These are phyloP conservation scores for Antrodiella citrinella DNA, from an alignment of 768 basidiomycete genomes.

Conservation along the genomic window DNA sequence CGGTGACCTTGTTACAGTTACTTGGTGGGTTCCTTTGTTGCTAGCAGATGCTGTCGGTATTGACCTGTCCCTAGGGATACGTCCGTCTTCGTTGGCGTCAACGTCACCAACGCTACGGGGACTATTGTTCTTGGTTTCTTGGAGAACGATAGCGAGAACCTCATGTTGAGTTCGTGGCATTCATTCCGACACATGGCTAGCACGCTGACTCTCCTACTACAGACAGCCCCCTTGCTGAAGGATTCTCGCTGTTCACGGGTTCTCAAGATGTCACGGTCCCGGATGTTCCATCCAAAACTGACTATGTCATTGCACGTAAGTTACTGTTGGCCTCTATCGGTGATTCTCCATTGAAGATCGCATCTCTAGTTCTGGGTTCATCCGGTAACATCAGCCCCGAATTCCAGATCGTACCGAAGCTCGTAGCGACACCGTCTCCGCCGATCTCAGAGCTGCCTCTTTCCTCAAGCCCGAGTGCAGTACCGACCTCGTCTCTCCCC, in stretches of 20 bases:
- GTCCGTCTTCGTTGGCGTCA: slow-evolving; percentile 17
- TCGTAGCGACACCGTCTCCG: neutral
- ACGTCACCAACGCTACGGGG: slow-evolving; percentile 23
- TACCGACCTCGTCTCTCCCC: neutral
- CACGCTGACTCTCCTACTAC: slow-evolving; percentile 8
- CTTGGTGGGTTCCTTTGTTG: slow-evolving; percentile 27
- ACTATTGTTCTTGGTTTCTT: slow-evolving; percentile 20
- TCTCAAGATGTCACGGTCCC: slow-evolving; percentile 30
- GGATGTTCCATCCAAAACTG: slow-evolving; percentile 18
- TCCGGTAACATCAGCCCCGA: slow-evolving; percentile 34
- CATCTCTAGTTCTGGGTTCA: slow-evolving; percentile 44
- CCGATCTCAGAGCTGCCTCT: neutral
- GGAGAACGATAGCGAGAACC: slow-evolving; percentile 19
- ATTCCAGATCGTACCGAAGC: slow-evolving; percentile 26
- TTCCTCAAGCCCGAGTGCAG: neutral
- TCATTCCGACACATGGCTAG: no score
- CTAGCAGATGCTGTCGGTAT: slow-evolving; percentile 43
- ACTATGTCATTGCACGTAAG: slow-evolving; percentile 35
- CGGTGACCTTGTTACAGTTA: slow-evolving; percentile 33
- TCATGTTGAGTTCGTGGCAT: slow-evolving; percentile 10
- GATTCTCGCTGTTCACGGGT: slow-evolving; percentile 29
- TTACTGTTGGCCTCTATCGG: slow-evolving; percentile 3
- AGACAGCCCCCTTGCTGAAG: slow-evolving; percentile 25
- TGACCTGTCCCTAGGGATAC: slow-evolving; percentile 9
- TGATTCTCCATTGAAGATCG: no score